Base-by-base conservation (phyloP, 106 monocot species). In the Platanthera zijinensis region DNA sequence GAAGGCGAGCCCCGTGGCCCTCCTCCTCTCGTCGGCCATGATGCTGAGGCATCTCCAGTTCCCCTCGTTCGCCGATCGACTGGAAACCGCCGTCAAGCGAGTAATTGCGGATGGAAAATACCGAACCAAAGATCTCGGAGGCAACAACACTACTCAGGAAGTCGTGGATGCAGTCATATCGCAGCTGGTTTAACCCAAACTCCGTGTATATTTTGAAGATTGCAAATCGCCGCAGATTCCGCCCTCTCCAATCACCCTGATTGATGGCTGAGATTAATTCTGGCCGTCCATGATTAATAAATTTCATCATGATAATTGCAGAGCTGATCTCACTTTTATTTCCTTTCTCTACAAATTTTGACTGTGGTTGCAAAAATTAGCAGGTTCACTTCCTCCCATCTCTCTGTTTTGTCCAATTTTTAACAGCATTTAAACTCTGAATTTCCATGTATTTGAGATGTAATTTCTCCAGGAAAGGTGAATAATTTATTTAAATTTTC, bases 1-100 rank as follows among this genome's bases (percentile, higher is more conserved):
- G 79, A 79, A 77, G 54, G 86, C 86, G 8, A 86, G 83, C 19
- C 86, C 86, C 39, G 82, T 86, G 2, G 86, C 86, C 0, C 76
- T 86, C 21, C 79, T 86, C 50, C 82, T 86, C 15, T 86, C 86
- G 1, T 86, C 86, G 10, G 82, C 86, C 13, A 86, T 86, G 86
- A 86, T 86, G 86, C 62, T 86, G 57, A 79, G 82, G 59, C 86
- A 86, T 69, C 75, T 86, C 45, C 86, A 68, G 68, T 86, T 86
- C 76, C 86, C 86, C 13, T 86, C 86, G 13, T 86, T 86, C 11
- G 86, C 86, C 0, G 86, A 86, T n/a, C 79, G 86, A 66, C 63
- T 77, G 2, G 77, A 77, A 25, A 77, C 67, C 28, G 50, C 77
- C 0, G 77, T 77, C 10, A 66, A 77, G 22, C 66, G 67, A 50